Base-by-base conservation (phyloP, 2,329 filamentous ascomycete species). In the Aspergillus terreus region DNA sequence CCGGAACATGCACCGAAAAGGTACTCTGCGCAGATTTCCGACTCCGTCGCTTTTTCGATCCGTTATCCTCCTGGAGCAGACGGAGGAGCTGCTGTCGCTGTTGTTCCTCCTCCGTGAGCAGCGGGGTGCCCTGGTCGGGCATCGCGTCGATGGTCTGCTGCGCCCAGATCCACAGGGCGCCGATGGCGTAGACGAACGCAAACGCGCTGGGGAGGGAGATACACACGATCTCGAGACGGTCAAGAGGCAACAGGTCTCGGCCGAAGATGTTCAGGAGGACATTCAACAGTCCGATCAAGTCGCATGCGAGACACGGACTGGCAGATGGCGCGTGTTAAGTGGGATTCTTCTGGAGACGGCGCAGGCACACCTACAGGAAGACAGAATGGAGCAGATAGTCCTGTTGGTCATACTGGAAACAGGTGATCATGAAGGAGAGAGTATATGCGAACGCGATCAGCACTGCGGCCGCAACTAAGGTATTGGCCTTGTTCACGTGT, bases 81-180 rank as follows among this genome's bases (percentile, higher is more conserved):
- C 70, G 63, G 32, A 67, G 65, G 23, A 73, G 57, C 47, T 74
- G 68, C 33, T 66, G 67, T 32, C 72, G 68, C 48, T 73, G 69
- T 60, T 70, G 65, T 47, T 74, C 70, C 46, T 74, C 71, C 19
- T 69, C 67, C 3, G 63, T 69, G 38, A 70, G 50, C 4, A 64
- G 52, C 4, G 55, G 54, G 0, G 55, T 61, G 35, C 47, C 45
- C n/a, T 32, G 33, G 9, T 55, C 52, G 12, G 41, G 56, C 27
- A 50, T 50, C 19, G 49, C 43, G 7, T 44, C 48, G 52, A 44
- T 51, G 38, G 50, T 47, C 19, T 40, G 54, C 45, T 56, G 58
- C 19, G 54, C 58, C 25, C 63, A 69, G 11, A 61, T 51, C 46
- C 66, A 61, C 11, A 66, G 51, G 3, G 63, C 59, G 1, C 62